Conservation (phyloP, 2,329 filamentous ascomycete species). For the Rhexocercosporidium sp. region DNA sequence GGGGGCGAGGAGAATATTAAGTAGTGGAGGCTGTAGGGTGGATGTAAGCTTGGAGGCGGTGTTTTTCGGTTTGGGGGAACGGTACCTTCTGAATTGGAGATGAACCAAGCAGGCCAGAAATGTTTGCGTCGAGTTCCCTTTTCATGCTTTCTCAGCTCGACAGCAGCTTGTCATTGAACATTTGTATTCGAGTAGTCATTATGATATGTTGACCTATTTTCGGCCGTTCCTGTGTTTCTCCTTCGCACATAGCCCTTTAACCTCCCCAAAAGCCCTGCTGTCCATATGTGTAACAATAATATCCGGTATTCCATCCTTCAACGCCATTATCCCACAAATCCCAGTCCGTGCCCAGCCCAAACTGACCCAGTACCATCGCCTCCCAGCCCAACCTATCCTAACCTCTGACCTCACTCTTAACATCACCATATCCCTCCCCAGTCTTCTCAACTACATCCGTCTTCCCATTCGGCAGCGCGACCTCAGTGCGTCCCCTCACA, state of each 20-base stretch:
- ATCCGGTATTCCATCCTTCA: not conserved
- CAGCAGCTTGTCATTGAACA: not conserved
- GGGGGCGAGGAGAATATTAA: too few relatives aligned
- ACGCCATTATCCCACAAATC: not conserved
- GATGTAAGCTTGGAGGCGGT: too few relatives aligned
- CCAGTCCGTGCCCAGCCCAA: not conserved
- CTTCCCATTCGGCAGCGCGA: constrained; percentile 34
- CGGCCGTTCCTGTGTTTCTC: not conserved
- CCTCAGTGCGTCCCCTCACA: constrained; percentile 28
- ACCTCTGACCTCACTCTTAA: constrained; percentile 34
- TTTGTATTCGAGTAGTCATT: not conserved
- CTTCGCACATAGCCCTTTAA: not conserved
- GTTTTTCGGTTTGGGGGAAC: too few relatives aligned
- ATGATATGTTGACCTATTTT: not conserved
- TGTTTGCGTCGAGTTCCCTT: too few relatives aligned
- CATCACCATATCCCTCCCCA: constrained; percentile 28
- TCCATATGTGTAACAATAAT: not conserved
- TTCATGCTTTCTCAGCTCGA: too few relatives aligned
- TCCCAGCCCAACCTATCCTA: not conserved
- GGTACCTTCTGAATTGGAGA: too few relatives aligned
- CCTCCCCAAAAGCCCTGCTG: not conserved
- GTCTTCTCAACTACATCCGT: constrained; percentile 32
- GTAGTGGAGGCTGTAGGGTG: too few relatives aligned
- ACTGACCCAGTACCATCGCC: not conserved
- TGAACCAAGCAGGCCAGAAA: too few relatives aligned